Base-by-base conservation (phyloP, 1,139 yeast genomes). In the Nadsonia starkeyi-henricii region DNA sequence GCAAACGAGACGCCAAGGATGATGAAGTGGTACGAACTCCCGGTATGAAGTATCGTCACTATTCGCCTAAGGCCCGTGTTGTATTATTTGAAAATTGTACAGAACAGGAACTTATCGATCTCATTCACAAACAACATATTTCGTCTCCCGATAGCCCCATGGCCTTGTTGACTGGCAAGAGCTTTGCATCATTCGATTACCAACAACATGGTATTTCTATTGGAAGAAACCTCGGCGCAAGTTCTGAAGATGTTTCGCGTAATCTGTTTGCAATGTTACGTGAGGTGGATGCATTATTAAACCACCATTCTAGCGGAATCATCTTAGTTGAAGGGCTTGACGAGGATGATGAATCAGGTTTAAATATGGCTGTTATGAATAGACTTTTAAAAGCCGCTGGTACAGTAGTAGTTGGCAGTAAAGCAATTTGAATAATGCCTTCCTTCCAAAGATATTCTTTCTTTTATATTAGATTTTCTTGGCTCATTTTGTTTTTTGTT, bases 21-120 rank as follows among this genome's bases (percentile, higher is more conserved):
- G 64, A 72, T 47, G 96, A 84, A 58, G 72, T 79, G 0, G 97
- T 89, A 0, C 75, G 84, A 56, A 91, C 98, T 0, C 98, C 98
- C 0, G 98, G 98, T 0, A 91, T 91, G 98, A 91, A 91, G 61
- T 91, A 91, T 62, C 79, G 85, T 57, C 98, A 91, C 63, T 91
- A 91, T 64, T 85, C 96, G 0, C 98, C 98, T 1, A 74, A 75
- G 2, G 96, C 96, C 0, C 78, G 75, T 52, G 96, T 91, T 5
- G 71, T 84, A 0, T 64, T 89, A n/a, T 79, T 86, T 54, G 66
- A 72, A 13, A 73, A 69, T 42, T 71, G 77, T 55, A 72, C 70
- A 0, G 71, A 75, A n/a, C 4, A 33, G 53, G 80, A 81, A 0
- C 49, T 51, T 0, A 70, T 47, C 4, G 52, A 75, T 0, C 54